phyloP scores from a whole-genome alignment of 2,329 filamentous ascomycete genomes.

The Grosmannia clavigera region DNA sequence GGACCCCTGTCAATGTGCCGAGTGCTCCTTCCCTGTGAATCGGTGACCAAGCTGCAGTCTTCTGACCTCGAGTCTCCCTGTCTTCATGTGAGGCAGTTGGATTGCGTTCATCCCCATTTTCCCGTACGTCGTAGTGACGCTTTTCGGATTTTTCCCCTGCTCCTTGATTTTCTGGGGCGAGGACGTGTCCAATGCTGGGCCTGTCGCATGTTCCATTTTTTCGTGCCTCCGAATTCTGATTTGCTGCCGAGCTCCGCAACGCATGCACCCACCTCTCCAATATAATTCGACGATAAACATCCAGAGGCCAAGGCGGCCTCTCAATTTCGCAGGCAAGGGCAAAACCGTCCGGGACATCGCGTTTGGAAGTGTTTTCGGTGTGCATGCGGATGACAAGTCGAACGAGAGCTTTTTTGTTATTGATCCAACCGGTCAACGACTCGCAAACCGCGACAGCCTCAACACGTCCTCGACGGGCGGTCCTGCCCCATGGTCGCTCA shows the following conservation, averaged over 20 bases:
- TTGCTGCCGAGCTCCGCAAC: background rate
- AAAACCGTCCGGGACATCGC: background rate
- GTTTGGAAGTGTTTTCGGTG: background rate
- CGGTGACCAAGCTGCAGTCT: background rate
- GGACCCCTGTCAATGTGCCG: background rate
- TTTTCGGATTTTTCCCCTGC: background rate
- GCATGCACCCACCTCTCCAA: background rate
- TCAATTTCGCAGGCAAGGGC: background rate
- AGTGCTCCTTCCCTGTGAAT: background rate
- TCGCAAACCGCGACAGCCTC: background rate
- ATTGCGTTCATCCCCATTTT: background rate
- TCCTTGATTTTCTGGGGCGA: background rate
- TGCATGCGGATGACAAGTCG: too few species aligned
- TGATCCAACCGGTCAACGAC: background rate
- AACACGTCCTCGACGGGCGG: background rate
- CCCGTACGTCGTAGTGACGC: too few species aligned
- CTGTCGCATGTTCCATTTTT: background rate
- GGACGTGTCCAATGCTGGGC: background rate
- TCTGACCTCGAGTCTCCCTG: background rate
- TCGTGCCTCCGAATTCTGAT: background rate
- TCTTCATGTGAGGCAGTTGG: background rate
- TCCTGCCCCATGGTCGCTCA: conserved; percentile 20
- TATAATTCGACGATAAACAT: background rate
- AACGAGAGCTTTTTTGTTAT: too few species aligned
- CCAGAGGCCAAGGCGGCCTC: conserved; percentile 1